Evolutionary conservation across 208 protist genomes (phyloP).

Genomic region (Sergeia podlipaevii): DNA sequence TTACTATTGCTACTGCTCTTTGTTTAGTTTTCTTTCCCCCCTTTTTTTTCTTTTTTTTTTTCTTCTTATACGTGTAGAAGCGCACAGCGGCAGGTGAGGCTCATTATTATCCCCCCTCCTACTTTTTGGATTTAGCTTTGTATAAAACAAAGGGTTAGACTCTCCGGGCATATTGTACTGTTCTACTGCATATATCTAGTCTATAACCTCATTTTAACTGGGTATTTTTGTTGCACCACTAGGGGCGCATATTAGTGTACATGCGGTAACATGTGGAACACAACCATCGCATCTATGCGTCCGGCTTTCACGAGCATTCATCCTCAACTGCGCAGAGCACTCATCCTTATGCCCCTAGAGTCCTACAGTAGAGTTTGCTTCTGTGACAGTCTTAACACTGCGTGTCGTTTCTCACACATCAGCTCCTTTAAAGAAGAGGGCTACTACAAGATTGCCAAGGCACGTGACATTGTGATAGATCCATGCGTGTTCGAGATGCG

Average conservation of each 20-base stretch:
- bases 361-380: background rate
- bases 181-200: no score
- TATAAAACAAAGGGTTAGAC: no score
- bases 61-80: constrained; percentile 5
- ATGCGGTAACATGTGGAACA: no score
- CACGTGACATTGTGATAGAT: constrained; percentile 41
- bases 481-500: constrained; percentile 44
- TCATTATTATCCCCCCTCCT: no score
- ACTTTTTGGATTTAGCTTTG: no score
- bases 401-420: constrained; percentile 35
- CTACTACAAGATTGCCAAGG: constrained; percentile 46
- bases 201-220: no score
- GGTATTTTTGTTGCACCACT: no score
- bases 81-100: no score
- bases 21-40: background rate
- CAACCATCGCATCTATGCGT: background rate
- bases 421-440: constrained; percentile 59
- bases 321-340: no score
- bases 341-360: background rate
- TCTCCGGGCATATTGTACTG: no score
- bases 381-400: background rate
- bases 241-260: no score
- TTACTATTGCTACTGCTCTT: background rate
- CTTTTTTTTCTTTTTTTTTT: constrained; percentile 21
- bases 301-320: no score